phyloP scores from a whole-genome alignment of 202 grass and related monocot genomes.

The Setaria italica region DNA sequence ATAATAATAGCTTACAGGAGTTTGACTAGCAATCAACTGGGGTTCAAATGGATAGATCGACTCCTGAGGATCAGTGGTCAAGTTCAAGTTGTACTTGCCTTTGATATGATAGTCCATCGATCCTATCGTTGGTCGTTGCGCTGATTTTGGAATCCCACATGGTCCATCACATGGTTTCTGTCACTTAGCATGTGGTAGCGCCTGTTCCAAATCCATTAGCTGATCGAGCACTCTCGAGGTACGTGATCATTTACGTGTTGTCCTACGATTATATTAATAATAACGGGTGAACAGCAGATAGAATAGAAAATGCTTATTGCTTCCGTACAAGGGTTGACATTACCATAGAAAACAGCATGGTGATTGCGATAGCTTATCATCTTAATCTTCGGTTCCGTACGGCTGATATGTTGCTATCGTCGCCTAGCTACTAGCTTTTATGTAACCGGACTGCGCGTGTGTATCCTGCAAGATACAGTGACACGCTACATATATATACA shows the following conservation, averaged over 20 bases:
- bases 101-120: conserved; percentile 9
- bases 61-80: not conserved
- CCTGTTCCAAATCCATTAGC: not conserved
- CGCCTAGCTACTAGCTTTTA: not conserved
- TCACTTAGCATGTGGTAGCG: conserved; percentile 4
- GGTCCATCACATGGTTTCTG: conserved; percentile 42
- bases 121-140: conserved; percentile 2
- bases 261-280: not conserved
- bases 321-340: conserved; percentile 49
- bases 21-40: not conserved
- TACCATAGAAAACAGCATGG: conserved; percentile 12
- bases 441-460: not conserved
- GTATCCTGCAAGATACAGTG: not conserved
- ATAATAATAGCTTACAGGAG: not conserved
- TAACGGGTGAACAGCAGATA: not conserved
- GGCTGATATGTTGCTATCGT: not conserved
- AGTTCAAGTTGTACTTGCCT: conserved; percentile 27
- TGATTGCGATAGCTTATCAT: conserved; percentile 42
- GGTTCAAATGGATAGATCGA: not conserved
- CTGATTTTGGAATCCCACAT: conserved; percentile 14
- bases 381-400: not conserved
- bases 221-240: not conserved
- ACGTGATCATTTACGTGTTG: not conserved
- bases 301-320: not conserved
- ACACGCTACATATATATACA: not conserved